A percentile compares a stretch with the other conserved stretches of the same genome.
These are phyloP conservation scores for Podila minutissima DNA, from an alignment of 192 early-diverging fungal genomes.

Conservation along the genomic window DNA sequence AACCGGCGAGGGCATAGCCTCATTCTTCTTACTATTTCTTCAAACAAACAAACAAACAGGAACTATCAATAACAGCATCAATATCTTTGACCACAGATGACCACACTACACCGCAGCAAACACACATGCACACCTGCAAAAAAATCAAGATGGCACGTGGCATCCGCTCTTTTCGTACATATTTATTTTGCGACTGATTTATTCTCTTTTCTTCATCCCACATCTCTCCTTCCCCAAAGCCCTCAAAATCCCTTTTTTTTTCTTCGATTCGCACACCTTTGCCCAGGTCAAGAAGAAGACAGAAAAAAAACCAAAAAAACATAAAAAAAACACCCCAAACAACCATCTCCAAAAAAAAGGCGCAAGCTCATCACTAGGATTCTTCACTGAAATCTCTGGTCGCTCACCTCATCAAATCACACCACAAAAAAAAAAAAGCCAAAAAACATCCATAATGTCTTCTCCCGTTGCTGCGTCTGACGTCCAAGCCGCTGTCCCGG, in stretches of 20 bases:
- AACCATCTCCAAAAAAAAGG: too few relatives aligned
- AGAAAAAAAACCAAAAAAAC: conserved; percentile 8
- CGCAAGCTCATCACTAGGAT: too few relatives aligned
- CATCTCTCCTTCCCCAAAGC: conserved; percentile 3
- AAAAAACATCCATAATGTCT: conserved; percentile 33
- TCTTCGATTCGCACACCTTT: conserved; percentile 17
- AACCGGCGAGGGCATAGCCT: conserved; percentile 50
- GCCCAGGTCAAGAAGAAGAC: conserved; percentile 17
- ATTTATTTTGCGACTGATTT: neutral
- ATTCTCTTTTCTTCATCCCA: conserved; percentile 3
- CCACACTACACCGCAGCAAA: too few relatives aligned
- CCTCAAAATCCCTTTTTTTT: conserved; percentile 8
- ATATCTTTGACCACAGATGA: too few relatives aligned
- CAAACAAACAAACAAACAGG: neutral
- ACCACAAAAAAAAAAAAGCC: conserved; percentile 8
- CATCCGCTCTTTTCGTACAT: neutral
- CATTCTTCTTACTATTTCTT: neutral
- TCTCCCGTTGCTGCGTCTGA: conserved; percentile 42
- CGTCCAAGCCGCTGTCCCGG: conserved; percentile 42
- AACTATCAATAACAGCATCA: neutral
- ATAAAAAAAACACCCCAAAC: conserved; percentile 2
- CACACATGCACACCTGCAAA: too few relatives aligned
- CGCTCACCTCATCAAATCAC: too few relatives aligned
- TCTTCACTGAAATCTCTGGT: too few relatives aligned
- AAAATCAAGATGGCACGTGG: too few relatives aligned